Evolutionary conservation across 106 monocot genomes (phyloP).

Genomic region (Dendrobium chrysotoxum): DNA sequence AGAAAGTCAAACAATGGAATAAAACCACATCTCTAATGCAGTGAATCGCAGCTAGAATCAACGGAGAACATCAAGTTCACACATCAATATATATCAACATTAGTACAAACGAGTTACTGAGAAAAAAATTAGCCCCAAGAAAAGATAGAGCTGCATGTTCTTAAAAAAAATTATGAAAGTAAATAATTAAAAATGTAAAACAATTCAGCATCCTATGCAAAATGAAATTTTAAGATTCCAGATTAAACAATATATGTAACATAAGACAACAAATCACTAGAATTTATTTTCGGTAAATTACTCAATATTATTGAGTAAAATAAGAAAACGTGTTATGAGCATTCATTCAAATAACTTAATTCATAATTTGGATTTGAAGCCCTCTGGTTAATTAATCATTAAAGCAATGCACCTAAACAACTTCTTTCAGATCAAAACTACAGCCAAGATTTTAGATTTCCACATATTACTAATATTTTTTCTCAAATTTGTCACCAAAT

Average conservation of each 20-base stretch:
- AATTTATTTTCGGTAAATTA: neutral
- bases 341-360: neutral
- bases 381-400: neutral
- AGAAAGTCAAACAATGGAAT: neutral
- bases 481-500: neutral
- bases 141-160: neutral
- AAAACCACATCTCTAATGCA: neutral
- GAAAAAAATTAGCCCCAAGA: neutral
- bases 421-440: slow-evolving; percentile 1
- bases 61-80: neutral
- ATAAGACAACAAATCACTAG: neutral
- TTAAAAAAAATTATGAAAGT: neutral
- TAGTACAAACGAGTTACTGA: neutral
- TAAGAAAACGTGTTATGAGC: neutral
- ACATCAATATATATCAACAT: neutral
- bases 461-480: neutral
- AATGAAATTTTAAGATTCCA: neutral
- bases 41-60: neutral
- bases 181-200: neutral
- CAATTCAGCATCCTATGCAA: neutral
- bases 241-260: neutral
- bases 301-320: neutral
- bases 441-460: neutral
- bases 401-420: neutral
- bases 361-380: neutral